Evolutionary conservation across 202 grass and related monocot species (phyloP).

Genomic region (Setaria viridis): DNA sequence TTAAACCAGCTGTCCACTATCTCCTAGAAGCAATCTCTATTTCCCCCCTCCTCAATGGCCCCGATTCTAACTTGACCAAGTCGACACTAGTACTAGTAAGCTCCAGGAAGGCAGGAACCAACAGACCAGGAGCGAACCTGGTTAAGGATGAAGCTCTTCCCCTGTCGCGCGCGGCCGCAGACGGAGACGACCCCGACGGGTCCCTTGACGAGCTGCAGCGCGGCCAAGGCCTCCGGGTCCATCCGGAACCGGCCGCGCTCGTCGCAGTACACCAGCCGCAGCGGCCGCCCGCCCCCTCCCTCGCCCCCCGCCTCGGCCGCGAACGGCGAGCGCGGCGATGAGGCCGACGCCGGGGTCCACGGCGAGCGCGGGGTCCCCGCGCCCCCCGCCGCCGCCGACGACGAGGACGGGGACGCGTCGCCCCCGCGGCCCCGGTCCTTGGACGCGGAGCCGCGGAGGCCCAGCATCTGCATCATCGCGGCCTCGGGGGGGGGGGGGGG

Average conservation of each 20-base stretch:
- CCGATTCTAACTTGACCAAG: not conserved
- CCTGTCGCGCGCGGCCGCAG: conserved; percentile 93
- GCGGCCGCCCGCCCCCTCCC: conserved; percentile 51
- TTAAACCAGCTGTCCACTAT: conserved; percentile 1
- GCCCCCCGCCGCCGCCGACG: not conserved
- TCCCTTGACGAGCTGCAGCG: conserved; percentile 89
- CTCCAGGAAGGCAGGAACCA: not conserved
- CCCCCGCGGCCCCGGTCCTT: conserved; percentile 50
- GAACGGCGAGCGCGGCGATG: conserved; percentile 39
- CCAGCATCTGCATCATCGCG: conserved; percentile 76
- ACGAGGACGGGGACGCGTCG: not conserved
- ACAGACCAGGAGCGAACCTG: conserved; percentile 51
- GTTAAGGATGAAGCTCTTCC: conserved; percentile 97
- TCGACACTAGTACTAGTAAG: not conserved
- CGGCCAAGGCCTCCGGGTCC: conserved; percentile 87
- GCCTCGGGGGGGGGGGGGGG: not conserved
- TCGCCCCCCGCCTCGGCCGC: conserved; percentile 15
- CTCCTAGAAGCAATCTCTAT: not conserved
- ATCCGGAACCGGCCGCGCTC: conserved; percentile 88
- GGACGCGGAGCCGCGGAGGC: conserved; percentile 65
- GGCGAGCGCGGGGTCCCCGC: not conserved
- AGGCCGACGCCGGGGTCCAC: conserved; percentile 24
- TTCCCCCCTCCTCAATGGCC: too few species aligned
- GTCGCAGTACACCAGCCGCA: conserved; percentile 90
- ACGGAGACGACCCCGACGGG: conserved; percentile 90